phyloP scores from a whole-genome alignment of 768 basidiomycete genomes.

The Terana coerulea region DNA sequence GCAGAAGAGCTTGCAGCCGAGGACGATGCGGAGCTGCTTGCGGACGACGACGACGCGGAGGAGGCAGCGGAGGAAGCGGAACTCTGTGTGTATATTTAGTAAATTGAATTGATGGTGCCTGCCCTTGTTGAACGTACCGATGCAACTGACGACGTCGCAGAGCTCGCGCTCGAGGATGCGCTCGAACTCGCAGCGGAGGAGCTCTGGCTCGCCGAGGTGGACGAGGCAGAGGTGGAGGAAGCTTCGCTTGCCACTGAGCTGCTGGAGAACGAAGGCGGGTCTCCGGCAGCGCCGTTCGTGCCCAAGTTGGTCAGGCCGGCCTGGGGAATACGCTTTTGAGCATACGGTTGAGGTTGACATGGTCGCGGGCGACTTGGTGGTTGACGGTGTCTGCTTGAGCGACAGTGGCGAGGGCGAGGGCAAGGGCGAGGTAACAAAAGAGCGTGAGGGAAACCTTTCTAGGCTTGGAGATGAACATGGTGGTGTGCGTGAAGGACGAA shows the following conservation, averaged over 20 bases:
- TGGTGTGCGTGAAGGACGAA: slow-evolving; percentile 10
- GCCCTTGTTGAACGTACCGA: background rate
- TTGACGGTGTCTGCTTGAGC: slow-evolving; percentile 43
- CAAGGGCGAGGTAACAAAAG: slow-evolving; percentile 56
- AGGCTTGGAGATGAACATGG: slow-evolving; percentile 48
- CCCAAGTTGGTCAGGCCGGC: slow-evolving; percentile 14
- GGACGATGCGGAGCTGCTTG: slow-evolving; percentile 13
- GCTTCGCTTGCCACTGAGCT: slow-evolving; percentile 9
- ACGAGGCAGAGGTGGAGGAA: slow-evolving; percentile 1
- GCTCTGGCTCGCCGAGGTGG: slow-evolving; percentile 2
- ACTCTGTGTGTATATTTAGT: background rate
- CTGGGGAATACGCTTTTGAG: slow-evolving; percentile 60
- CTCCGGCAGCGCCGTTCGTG: slow-evolving; percentile 19
- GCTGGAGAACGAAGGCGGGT: slow-evolving; percentile 21
- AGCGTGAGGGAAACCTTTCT: slow-evolving; percentile 54
- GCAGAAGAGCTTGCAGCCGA: slow-evolving; percentile 5
- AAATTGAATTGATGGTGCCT: background rate
- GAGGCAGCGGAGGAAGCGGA: slow-evolving; percentile 5
- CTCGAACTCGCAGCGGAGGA: slow-evolving; percentile 1
- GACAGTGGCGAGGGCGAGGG: slow-evolving; percentile 44
- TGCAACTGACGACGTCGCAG: background rate
- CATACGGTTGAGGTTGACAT: slow-evolving; percentile 58
- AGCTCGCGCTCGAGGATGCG: background rate
- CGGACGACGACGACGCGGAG: slow-evolving; percentile 9
- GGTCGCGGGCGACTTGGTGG: slow-evolving; percentile 43